These are phyloP conservation scores for Brassica hybrid DNA, from an alignment of 441 rosid genomes.

Conservation along the genomic window DNA sequence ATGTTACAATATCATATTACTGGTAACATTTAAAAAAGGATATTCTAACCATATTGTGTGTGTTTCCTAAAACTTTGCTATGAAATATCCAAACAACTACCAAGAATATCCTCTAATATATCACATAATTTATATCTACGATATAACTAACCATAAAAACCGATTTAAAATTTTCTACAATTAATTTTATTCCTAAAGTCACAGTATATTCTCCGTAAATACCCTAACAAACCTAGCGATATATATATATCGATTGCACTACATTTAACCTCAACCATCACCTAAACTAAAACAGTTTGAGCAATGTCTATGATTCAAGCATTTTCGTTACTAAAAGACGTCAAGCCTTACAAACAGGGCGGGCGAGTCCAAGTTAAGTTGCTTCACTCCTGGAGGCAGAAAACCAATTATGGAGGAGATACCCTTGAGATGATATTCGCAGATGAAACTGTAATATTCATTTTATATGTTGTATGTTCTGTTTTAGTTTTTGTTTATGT, in stretches of 20 bases:
- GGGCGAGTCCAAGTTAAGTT: neutral
- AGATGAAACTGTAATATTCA: neutral
- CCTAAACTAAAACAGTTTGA: neutral
- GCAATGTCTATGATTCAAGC: neutral
- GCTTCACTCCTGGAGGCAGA: neutral
- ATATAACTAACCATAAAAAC: too few relatives aligned
- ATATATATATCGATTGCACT: neutral
- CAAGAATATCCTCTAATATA: too few relatives aligned
- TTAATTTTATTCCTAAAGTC: too few relatives aligned
- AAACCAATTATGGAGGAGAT: neutral
- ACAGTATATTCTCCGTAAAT: neutral
- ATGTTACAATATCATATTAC: too few relatives aligned
- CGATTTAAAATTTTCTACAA: too few relatives aligned
- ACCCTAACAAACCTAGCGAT: neutral
- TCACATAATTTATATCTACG: too few relatives aligned
- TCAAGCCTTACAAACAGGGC: neutral
- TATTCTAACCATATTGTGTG: too few relatives aligned
- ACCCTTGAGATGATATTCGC: neutral
- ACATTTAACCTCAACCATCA: neutral
- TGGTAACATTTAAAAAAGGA: too few relatives aligned
- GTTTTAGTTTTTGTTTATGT: neutral
- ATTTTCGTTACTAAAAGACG: neutral
- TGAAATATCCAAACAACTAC: too few relatives aligned
- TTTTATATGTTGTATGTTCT: neutral
- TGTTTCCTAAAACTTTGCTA: too few relatives aligned